These are phyloP conservation scores for Penicillium sp. DNA, from an alignment of 2,329 filamentous ascomycete genomes.

Conservation along the genomic window DNA sequence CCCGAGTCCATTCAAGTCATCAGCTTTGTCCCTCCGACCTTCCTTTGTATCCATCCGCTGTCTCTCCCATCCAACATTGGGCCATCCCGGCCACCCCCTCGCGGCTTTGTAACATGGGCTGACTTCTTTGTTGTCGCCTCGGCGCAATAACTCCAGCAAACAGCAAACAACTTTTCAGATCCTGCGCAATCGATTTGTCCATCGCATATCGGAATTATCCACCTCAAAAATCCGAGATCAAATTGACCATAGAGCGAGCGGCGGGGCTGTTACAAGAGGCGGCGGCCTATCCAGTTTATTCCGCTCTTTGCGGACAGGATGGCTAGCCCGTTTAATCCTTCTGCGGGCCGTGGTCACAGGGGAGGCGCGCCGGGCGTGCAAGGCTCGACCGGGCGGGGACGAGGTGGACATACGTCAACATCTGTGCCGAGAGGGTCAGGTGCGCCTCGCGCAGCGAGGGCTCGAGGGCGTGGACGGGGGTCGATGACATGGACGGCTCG, in stretches of 20 bases:
- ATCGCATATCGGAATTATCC: neutral
- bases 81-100: neutral
- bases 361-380: constrained; percentile 22
- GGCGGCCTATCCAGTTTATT: constrained; percentile 18
- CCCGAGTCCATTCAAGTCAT: neutral
- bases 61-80: neutral
- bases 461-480: constrained; percentile 26
- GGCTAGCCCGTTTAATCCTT: constrained; percentile 32
- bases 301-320: constrained; percentile 30
- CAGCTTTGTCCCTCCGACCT: neutral
- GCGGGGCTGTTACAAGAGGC: constrained; percentile 5
- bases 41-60: constrained; percentile 1
- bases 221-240: neutral
- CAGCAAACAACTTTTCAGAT: constrained; percentile 3
- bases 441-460: constrained; percentile 15
- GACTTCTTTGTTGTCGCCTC: constrained; percentile 17
- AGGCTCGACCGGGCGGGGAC: constrained; percentile 26
- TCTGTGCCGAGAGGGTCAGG: constrained; percentile 20
- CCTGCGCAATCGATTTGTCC: neutral
- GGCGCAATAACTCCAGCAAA: constrained; percentile 14
- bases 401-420: constrained; percentile 20
- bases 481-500: constrained; percentile 7
- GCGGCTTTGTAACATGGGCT: constrained; percentile 11
- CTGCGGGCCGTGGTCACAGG: constrained; percentile 27
- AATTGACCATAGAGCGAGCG: neutral